Conservation (phyloP, 257 asterid genomes). For the Solanum sitiens region DNA sequence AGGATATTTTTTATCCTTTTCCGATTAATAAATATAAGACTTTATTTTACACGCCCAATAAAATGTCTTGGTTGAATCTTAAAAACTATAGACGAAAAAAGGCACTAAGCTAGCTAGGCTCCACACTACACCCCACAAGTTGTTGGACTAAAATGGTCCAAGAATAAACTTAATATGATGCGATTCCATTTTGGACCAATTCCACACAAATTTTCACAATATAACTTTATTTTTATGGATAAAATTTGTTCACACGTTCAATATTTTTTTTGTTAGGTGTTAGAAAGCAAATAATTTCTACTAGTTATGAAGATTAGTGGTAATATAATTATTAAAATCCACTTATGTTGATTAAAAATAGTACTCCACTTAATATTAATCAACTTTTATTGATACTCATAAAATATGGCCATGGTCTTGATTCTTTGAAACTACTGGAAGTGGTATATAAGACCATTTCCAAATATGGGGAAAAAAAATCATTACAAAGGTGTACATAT, state of each 20-base stretch:
- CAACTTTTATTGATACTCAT: neutral
- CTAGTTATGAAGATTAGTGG: neutral
- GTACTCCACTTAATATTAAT: no score
- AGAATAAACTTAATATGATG: neutral
- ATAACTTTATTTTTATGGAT: neutral
- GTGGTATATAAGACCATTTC: neutral
- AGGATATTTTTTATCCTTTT: no score
- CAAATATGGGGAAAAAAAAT: neutral
- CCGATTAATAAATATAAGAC: neutral
- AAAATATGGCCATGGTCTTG: neutral
- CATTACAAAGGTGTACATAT: neutral
- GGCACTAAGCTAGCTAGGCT: no score
- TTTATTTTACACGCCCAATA: neutral
- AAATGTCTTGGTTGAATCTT: neutral
- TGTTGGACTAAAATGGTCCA: neutral
- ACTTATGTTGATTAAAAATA: neutral
- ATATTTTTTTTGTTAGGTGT: neutral
- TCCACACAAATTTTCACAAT: neutral
- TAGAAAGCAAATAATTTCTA: neutral
- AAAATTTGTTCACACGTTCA: rapidly evolving
- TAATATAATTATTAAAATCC: neutral
- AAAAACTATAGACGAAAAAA: neutral
- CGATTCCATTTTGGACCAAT: neutral
- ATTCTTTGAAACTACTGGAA: neutral
- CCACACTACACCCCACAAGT: neutral